Evolutionary conservation across 2,329 filamentous ascomycete species (phyloP).

Genomic region (Akanthomyces muscarius): DNA sequence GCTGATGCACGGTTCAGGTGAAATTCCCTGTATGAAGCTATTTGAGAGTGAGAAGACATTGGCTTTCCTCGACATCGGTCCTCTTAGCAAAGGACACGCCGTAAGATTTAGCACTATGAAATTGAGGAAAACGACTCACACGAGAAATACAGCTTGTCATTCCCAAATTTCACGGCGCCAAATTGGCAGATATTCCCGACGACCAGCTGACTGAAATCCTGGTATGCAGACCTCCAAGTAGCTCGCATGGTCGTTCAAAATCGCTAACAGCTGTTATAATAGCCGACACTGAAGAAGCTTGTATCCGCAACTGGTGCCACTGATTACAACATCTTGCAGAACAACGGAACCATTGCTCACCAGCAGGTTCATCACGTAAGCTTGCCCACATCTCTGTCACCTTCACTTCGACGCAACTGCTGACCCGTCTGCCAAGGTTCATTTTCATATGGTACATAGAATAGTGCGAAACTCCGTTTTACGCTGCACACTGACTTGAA

Average conservation of each 20-base stretch:
- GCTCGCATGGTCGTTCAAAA: too few species aligned
- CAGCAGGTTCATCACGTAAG: constrained; percentile 88
- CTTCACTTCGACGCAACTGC: constrained; percentile 9
- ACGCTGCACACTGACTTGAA: background rate
- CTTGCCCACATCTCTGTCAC: constrained; percentile 18
- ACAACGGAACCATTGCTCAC: constrained; percentile 89
- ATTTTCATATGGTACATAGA: constrained; percentile 79
- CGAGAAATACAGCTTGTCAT: constrained; percentile 79
- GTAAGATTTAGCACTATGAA: constrained; percentile 47
- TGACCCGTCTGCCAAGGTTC: constrained; percentile 50
- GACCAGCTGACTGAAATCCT: constrained; percentile 79
- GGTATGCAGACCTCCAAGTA: constrained; percentile 41
- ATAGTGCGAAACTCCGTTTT: background rate
- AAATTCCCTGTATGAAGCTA: constrained; percentile 95
- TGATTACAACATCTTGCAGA: constrained; percentile 93
- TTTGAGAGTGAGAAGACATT: constrained; percentile 90
- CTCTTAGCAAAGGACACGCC: constrained; percentile 81
- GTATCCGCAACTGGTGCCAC: constrained; percentile 68
- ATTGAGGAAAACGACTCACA: background rate
- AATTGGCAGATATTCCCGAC: constrained; percentile 89
- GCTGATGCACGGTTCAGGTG: constrained; percentile 52
- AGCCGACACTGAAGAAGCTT: constrained; percentile 70
- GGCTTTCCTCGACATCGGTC: constrained; percentile 94
- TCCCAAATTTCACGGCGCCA: constrained; percentile 89
- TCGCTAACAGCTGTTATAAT: background rate